These are phyloP conservation scores for Urtica urens DNA, from an alignment of 306 rosid species.

Conservation along the genomic window DNA sequence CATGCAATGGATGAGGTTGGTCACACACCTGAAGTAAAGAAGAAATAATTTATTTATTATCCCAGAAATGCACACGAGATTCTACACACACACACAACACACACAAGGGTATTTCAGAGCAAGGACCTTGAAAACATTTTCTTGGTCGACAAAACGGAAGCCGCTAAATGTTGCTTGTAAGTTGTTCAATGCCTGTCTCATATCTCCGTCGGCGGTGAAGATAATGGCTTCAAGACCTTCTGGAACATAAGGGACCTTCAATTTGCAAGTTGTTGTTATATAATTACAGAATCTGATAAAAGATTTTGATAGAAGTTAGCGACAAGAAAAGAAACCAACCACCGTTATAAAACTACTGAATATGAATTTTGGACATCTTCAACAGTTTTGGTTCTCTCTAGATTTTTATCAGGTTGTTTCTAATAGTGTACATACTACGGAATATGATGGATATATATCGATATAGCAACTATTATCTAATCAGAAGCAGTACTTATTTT, in stretches of 20 bases:
- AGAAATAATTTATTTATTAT: slow-evolving; percentile 3
- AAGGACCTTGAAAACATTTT: slow-evolving; percentile 86
- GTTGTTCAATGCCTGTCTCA: slow-evolving; percentile 99
- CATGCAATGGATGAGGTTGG: slow-evolving; percentile 98
- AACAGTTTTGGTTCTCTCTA: no score
- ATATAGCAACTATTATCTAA: no score
- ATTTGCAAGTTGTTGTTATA: slow-evolving; percentile 12
- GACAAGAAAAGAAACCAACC: no score
- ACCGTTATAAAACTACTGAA: no score
- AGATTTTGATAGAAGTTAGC: no score
- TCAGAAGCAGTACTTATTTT: no score
- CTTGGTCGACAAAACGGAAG: slow-evolving; percentile 90
- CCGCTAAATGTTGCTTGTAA: slow-evolving; percentile 94
- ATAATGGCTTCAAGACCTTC: slow-evolving; percentile 98
- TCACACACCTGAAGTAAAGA: slow-evolving; percentile 65
- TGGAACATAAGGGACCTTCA: slow-evolving; percentile 93
- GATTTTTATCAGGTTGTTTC: no score
- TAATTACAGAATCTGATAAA: no score
- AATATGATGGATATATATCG: no score
- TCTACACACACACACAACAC: not conserved
- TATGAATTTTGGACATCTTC: no score
- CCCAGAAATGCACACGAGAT: not conserved
- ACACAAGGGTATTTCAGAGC: not conserved
- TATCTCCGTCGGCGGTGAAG: slow-evolving; percentile 97
- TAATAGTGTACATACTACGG: no score